Evolutionary conservation across 1,284 basidiomycete species (phyloP), one percentile per base, ranked within the genome.

Genomic region (Lignosus rhinocerotis): DNA sequence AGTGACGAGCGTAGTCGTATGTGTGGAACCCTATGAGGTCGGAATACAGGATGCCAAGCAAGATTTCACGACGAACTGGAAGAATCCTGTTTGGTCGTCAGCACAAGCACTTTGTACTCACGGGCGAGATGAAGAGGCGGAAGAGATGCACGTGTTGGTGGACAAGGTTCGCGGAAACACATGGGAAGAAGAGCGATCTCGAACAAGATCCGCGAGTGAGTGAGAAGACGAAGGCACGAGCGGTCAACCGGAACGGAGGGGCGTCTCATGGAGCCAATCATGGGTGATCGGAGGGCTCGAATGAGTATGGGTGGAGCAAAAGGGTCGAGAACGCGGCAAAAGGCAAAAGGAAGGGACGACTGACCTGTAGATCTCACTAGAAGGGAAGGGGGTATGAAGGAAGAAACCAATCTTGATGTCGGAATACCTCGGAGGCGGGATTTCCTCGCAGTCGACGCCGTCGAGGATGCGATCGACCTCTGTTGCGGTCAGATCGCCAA

Each of bases 11-110:
- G 71, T 99, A 99, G 76, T 99, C 97, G 75, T 98, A 99, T 1
- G 97, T 99, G 79, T 99, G 96, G 85, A 99, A 99, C 50, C 95
- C 95, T 67, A 98, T 94, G 62, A 99, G 83, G 72, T 99, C 97
- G 70, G 94, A 98, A 73, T 96, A 94, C 14, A 99, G 80, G 41
- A 98, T 87, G 45, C 96, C 97, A 21, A 98, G 87, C 16, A 99
- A 80, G 66, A 99, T 99, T 76, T 99, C 96, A 57, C 95, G 86
- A 53, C 96, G 91, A 33, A 99, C 96, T 2, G 96, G 97, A 11
- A 99, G 82, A 68, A 98, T 96, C 58, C 95, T 96, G 66, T 2
- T 38, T 19, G 32, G 33, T 16, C 31, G 46, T 60, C 52, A 58
- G 59, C 52, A 41, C 33, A 11, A 33, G 6, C 19, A 41, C 16